These are phyloP conservation scores for Schwanniomyces vanrijiae DNA, from an alignment of 805 yeast species.

Conservation along the genomic window DNA sequence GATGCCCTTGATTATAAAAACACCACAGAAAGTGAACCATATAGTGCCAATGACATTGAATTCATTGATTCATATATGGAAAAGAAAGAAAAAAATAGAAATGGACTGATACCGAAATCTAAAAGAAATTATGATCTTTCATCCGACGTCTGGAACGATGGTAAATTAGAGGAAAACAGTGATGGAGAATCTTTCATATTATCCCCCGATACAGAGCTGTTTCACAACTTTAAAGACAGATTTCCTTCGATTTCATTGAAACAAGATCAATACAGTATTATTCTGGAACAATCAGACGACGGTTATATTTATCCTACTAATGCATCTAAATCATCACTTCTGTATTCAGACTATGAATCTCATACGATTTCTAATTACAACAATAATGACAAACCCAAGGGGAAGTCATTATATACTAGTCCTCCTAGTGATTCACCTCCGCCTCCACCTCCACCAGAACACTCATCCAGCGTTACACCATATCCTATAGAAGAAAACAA, in stretches of 20 bases:
- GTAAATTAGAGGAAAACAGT: neutral
- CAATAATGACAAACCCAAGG: neutral
- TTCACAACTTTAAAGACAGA: conserved; percentile 5
- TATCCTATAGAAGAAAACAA: conserved; percentile 1
- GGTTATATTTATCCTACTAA: neutral
- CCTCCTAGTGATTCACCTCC: conserved; percentile 1
- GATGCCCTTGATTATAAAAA: conserved; percentile 12
- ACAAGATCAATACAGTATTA: neutral
- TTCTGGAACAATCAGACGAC: neutral
- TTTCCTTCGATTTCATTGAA: conserved; percentile 5
- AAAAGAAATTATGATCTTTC: neutral
- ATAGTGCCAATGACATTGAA: neutral
- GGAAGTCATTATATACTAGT: neutral
- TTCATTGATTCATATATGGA: neutral
- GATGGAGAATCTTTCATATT: neutral
- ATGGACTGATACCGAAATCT: conserved; percentile 1
- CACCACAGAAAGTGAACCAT: neutral
- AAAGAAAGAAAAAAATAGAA: neutral
- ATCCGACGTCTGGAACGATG: neutral
- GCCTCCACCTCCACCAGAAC: conserved; percentile 2
- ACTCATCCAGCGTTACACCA: neutral
- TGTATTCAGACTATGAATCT: neutral
- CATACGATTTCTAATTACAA: no score
- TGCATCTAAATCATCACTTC: neutral
- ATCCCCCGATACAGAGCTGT: conserved; percentile 3